Evolutionary conservation across 495 filamentous ascomycete genomes (phyloP).

Genomic region (Neurospora africana): DNA sequence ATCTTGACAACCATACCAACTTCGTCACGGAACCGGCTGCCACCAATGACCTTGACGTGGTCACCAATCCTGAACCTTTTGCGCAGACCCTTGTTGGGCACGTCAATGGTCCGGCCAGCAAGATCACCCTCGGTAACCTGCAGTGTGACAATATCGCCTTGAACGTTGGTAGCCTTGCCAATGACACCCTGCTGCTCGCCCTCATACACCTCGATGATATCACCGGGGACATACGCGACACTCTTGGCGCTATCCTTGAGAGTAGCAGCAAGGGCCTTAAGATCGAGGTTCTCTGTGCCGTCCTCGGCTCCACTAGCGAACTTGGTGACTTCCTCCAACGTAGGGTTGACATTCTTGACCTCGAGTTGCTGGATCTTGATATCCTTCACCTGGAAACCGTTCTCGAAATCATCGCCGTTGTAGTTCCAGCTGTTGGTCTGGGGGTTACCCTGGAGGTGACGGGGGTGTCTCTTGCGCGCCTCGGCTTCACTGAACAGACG

Average conservation of each 20-base stretch:
- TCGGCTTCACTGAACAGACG: constrained; percentile 89
- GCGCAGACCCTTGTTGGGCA: constrained; percentile 82
- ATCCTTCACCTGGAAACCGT: constrained; percentile 89
- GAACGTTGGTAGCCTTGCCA: constrained; percentile 78
- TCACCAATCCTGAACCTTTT: constrained; percentile 91
- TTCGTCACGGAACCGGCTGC: constrained; percentile 85
- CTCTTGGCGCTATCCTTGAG: constrained; percentile 67
- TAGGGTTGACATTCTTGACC: constrained; percentile 83
- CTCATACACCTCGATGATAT: constrained; percentile 89
- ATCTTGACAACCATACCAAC: constrained; percentile 95
- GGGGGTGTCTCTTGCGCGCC: constrained; percentile 76
- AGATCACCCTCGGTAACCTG: constrained; percentile 76
- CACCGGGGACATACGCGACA: constrained; percentile 78
- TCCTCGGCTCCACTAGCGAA: constrained; percentile 85
- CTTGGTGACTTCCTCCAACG: constrained; percentile 86
- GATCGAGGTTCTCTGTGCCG: constrained; percentile 85
- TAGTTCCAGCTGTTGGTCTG: constrained; percentile 70
- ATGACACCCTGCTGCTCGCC: constrained; percentile 89
- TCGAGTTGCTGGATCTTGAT: constrained; percentile 77
- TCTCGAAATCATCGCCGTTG: constrained; percentile 75
- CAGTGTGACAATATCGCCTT: constrained; percentile 83
- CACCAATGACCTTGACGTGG: constrained; percentile 97
- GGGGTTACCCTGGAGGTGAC: constrained; percentile 53
- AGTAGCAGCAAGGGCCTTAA: constrained; percentile 77
- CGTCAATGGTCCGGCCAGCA: constrained; percentile 75